These are phyloP conservation scores for Xylariaceae sp. DNA, from an alignment of 2,329 filamentous ascomycete species.

Conservation along the genomic window DNA sequence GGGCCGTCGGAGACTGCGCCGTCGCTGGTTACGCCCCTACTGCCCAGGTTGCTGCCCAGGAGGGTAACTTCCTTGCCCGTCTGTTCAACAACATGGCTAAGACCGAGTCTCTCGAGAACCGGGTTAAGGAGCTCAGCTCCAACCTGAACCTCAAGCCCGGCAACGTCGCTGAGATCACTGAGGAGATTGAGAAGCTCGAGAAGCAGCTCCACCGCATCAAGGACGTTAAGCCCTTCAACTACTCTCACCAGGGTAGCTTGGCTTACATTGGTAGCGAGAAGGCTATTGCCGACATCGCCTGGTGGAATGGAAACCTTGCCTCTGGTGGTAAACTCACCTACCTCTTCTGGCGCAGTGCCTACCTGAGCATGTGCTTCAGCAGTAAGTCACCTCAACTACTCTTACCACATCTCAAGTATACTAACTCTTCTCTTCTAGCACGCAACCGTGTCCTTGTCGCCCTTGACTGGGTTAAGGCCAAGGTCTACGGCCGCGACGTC, in stretches of 20 bases:
- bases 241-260: constrained; percentile 93
- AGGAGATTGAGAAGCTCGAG: constrained; percentile 80
- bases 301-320: constrained; percentile 95
- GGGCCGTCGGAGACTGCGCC: constrained; percentile 96
- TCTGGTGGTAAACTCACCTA: constrained; percentile 91
- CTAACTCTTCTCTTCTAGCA: constrained; percentile 45
- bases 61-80: constrained; percentile 88
- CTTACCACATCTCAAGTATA: constrained; percentile 16
- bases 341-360: constrained; percentile 96
- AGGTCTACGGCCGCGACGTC: constrained; percentile 92
- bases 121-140: constrained; percentile 65
- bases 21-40: constrained; percentile 97
- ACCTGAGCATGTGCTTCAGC: constrained; percentile 99
- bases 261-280: constrained; percentile 98
- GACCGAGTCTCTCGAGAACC: constrained; percentile 73
- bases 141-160: constrained; percentile 56
- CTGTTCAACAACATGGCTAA: constrained; percentile 99
- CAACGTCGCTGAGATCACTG: constrained; percentile 61
- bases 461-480: constrained; percentile 95
- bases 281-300: constrained; percentile 94
- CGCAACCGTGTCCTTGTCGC: constrained; percentile 91
- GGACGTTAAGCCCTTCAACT: constrained; percentile 95
- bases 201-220: constrained; percentile 83
- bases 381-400: constrained; percentile 66
- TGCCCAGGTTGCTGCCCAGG: constrained; percentile 92